These are phyloP conservation scores for Trichoderma asperellum DNA, from an alignment of 2,329 filamentous ascomycete genomes.

Conservation along the genomic window DNA sequence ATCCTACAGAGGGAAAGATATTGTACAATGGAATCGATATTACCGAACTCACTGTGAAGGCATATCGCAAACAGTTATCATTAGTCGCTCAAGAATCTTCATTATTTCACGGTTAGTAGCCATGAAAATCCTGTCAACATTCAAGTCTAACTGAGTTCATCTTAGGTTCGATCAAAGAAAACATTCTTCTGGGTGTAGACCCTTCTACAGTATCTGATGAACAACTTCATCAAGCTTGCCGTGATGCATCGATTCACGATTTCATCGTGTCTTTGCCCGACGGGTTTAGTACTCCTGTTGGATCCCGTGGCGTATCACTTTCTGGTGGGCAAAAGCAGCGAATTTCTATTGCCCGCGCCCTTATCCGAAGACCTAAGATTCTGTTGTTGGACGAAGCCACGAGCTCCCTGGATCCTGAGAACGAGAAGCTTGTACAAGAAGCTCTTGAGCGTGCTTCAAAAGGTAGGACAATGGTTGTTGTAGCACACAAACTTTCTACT, in stretches of 20 bases:
- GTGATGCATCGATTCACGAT: constrained; percentile 59
- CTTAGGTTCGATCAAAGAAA: constrained; percentile 32
- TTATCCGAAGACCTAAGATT: constrained; percentile 54
- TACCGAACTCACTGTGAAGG: constrained; percentile 27
- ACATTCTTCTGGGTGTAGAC: constrained; percentile 27
- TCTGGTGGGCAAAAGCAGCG: constrained; percentile 60
- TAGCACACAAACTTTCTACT: constrained; percentile 28
- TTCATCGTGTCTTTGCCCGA: constrained; percentile 54
- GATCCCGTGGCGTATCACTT: constrained; percentile 60
- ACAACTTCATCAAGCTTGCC: constrained; percentile 35
- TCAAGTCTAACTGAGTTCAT: neutral
- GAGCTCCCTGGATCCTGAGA: constrained; percentile 57
- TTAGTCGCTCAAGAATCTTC: constrained; percentile 36
- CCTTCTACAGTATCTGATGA: neutral
- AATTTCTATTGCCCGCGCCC: constrained; percentile 57
- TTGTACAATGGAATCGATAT: constrained; percentile 16
- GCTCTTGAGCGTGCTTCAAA: constrained; percentile 28
- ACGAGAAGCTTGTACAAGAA: constrained; percentile 46
- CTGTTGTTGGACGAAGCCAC: constrained; percentile 64
- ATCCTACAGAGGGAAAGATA: constrained; percentile 17
- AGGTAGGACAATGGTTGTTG: constrained; percentile 30
- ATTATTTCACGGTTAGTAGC: constrained; percentile 34
- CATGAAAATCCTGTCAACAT: neutral
- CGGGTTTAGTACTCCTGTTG: constrained; percentile 52
- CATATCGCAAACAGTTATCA: constrained; percentile 34